A percentile compares a stretch with the other conserved stretches of the same genome.
Evolutionary conservation across 768 basidiomycete species (phyloP).

Genomic region (Mycena alexandri): DNA sequence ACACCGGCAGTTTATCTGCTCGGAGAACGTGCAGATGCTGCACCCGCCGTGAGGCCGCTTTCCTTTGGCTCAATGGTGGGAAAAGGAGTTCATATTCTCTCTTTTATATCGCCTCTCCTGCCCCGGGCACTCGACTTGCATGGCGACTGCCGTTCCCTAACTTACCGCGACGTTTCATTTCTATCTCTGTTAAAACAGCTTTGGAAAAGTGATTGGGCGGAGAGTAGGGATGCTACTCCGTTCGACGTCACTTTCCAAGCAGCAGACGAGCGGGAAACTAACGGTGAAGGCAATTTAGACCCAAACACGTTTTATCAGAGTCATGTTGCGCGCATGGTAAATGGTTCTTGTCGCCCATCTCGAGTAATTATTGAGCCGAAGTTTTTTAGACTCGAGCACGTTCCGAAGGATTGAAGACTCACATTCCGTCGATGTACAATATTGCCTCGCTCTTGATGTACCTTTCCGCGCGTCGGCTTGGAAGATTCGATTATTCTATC

Average conservation of each 20-base stretch:
- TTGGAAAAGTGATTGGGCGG: constrained; percentile 64
- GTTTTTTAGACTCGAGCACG: constrained; percentile 17
- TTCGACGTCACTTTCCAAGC: constrained; percentile 63
- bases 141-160: constrained; percentile 56
- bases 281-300: constrained; percentile 52
- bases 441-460: constrained; percentile 39
- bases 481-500: constrained; percentile 53
- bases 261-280: constrained; percentile 55
- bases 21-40: constrained; percentile 55
- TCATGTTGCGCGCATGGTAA: constrained; percentile 54
- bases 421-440: constrained; percentile 23
- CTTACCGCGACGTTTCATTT: constrained; percentile 54
- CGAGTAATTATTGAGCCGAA: neutral
- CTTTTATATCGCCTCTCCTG: constrained; percentile 59
- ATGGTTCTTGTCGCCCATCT: neutral
- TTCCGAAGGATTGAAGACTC: neutral
- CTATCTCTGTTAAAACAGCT: constrained; percentile 51
- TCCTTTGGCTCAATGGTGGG: constrained; percentile 55
- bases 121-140: constrained; percentile 55
- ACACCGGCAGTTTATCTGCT: constrained; percentile 61
- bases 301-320: constrained; percentile 58
- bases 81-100: constrained; percentile 54
- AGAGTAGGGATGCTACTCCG: constrained; percentile 58
- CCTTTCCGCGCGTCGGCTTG: constrained; percentile 47
- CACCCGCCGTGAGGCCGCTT: constrained; percentile 56